Evolutionary conservation across 139 green algal genomes (phyloP).

Genomic region (Chlorella ohadii): DNA sequence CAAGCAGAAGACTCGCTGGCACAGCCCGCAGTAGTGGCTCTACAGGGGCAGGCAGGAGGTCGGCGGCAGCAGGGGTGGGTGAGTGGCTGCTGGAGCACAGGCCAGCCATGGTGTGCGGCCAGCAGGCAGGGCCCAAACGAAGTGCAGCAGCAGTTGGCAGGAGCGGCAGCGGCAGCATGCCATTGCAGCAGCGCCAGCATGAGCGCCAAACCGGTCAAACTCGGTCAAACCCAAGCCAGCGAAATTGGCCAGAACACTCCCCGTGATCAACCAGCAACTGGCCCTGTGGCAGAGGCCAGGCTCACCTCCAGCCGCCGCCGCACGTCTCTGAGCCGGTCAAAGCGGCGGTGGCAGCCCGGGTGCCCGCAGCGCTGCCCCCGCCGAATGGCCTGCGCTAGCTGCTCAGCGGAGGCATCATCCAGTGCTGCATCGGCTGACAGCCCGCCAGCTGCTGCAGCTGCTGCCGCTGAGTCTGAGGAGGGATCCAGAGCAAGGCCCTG

Average conservation of each 20-base stretch:
- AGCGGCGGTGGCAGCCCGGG: constrained; percentile 22
- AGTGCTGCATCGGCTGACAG: background rate
- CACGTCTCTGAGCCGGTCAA: constrained; percentile 28
- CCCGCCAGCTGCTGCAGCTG: background rate
- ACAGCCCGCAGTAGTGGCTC: constrained; percentile 32
- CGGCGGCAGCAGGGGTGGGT: background rate
- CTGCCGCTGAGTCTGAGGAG: background rate
- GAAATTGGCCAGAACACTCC: too few relatives aligned
- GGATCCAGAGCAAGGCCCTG: background rate
- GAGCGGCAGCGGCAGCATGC: background rate
- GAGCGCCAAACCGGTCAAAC: too few relatives aligned
- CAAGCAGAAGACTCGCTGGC: constrained; percentile 26
- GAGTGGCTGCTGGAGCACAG: background rate
- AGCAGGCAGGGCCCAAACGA: too few relatives aligned
- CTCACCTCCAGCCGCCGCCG: constrained; percentile 20
- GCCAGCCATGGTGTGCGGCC: too few relatives aligned
- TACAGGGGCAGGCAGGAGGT: background rate
- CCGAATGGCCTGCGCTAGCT: background rate
- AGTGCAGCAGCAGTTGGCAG: background rate
- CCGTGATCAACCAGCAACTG: too few relatives aligned
- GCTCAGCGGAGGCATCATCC: background rate
- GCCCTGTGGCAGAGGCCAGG: too few relatives aligned
- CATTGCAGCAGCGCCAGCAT: too few relatives aligned
- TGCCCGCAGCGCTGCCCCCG: constrained; percentile 12
- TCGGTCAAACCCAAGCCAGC: too few relatives aligned